Evolutionary conservation across 108 stramenopile species (phyloP).

Genomic region (Cyclotella sp.): DNA sequence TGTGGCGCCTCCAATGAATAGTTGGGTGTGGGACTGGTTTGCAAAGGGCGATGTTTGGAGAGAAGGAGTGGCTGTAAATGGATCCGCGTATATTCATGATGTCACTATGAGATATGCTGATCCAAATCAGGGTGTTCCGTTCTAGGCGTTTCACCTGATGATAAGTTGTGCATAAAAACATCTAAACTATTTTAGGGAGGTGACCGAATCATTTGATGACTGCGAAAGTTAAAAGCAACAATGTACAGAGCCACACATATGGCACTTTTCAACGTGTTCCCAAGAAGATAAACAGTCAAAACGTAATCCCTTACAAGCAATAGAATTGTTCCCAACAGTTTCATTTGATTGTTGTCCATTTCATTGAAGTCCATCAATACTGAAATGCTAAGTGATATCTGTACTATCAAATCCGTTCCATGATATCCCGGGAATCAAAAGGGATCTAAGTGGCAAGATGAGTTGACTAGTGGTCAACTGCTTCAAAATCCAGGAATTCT

Average conservation of each 20-base stretch:
- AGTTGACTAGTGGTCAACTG: no score
- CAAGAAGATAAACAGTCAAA: no score
- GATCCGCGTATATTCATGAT: slow-evolving; percentile 32
- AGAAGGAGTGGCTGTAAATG: slow-evolving; percentile 26
- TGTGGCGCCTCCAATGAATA: slow-evolving; percentile 31
- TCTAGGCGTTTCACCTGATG: background rate
- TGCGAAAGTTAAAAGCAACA: no score
- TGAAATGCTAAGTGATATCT: no score
- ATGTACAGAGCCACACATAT: no score
- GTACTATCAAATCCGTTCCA: no score
- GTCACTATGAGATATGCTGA: slow-evolving; percentile 34
- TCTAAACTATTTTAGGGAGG: background rate
- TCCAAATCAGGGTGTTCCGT: slow-evolving; percentile 50
- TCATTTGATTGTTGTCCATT: background rate
- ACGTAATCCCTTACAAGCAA: no score
- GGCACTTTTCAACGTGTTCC: no score
- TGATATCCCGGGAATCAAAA: no score
- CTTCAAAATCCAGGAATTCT: slow-evolving; percentile 55
- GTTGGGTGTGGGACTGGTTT: slow-evolving; percentile 55
- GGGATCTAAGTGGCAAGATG: no score
- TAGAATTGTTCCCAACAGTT: background rate
- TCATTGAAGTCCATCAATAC: no score
- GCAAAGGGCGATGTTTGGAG: slow-evolving; percentile 46
- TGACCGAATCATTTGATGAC: background rate
- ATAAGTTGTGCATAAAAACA: background rate